phyloP scores from a whole-genome alignment of 2,329 filamentous ascomycete species.

The Cadophora gregata region DNA sequence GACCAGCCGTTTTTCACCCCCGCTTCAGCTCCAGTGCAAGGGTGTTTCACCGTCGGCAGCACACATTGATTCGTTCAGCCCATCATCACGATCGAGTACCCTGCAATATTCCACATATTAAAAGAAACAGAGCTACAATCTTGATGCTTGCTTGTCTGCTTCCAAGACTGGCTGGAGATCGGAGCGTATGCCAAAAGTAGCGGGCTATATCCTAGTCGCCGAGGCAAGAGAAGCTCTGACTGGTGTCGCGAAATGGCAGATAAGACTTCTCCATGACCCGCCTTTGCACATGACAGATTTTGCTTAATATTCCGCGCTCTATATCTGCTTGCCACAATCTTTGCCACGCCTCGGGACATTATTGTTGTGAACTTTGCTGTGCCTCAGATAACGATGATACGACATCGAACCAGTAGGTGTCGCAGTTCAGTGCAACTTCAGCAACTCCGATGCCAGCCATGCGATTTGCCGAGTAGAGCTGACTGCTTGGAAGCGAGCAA shows the following conservation, averaged over 20 bases:
- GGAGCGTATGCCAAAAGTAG: background rate
- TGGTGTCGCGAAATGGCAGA: slow-evolving; percentile 8
- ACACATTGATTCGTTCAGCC: slow-evolving; percentile 7
- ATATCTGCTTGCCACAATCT: background rate
- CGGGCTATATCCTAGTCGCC: background rate
- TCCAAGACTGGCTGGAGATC: slow-evolving; percentile 2
- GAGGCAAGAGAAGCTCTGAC: slow-evolving; percentile 8
- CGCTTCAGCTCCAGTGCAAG: background rate
- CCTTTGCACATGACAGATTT: slow-evolving; percentile 7
- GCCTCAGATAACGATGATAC: background rate
- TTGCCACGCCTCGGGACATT: slow-evolving; percentile 2
- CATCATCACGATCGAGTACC: background rate
- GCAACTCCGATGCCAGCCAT: background rate
- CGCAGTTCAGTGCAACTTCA: background rate
- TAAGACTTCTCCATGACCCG: slow-evolving; percentile 1
- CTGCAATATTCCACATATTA: slow-evolving; percentile 13
- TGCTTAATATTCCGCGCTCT: background rate
- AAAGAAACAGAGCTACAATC: slow-evolving; percentile 2
- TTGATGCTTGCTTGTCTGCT: slow-evolving; percentile 7
- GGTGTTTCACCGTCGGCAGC: background rate
- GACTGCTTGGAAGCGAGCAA: slow-evolving; percentile 3
- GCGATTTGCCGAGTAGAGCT: background rate
- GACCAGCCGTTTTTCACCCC: slow-evolving; percentile 3
- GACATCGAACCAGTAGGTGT: background rate
- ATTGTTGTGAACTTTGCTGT: background rate